phyloP scores from a whole-genome alignment of 2,329 filamentous ascomycete species.

The Colletotrichum scovillei region DNA sequence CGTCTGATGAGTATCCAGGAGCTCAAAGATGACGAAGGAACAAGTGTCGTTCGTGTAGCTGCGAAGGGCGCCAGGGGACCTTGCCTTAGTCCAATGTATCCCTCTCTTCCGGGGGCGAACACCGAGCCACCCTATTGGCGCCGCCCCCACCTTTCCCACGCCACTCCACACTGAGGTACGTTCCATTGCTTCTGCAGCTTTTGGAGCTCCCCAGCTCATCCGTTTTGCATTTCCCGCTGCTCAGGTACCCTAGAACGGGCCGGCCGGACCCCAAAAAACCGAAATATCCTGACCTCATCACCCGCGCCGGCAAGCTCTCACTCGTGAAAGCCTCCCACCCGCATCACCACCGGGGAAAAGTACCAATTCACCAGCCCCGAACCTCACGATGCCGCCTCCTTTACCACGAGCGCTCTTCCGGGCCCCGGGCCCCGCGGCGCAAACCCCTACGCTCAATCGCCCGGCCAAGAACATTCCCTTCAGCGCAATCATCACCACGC shows the following conservation, averaged over 20 bases:
- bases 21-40: slow-evolving; percentile 21
- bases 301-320: background rate
- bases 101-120: slow-evolving; percentile 12
- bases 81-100: background rate
- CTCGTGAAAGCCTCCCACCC: background rate
- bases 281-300: slow-evolving; percentile 30
- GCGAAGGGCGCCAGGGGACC: no score
- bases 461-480: background rate
- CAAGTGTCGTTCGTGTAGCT: slow-evolving; percentile 26
- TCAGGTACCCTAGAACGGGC: slow-evolving; percentile 16
- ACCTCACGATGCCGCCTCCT: slow-evolving; percentile 21
- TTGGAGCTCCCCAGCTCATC: slow-evolving; percentile 3
- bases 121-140: background rate
- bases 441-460: background rate
- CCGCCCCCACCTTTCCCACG: background rate
- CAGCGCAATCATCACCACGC: background rate
- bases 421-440: background rate
- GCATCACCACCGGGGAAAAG: background rate
- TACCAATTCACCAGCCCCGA: background rate
- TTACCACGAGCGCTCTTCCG: slow-evolving; percentile 13
- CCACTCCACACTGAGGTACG: slow-evolving; percentile 2
- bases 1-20: background rate
- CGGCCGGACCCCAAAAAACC: slow-evolving; percentile 6
- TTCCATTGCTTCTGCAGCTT: background rate
- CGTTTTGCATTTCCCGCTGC: background rate